These are phyloP conservation scores for Teratosphaeria nubilosa DNA, from an alignment of 2,329 filamentous ascomycete species.

Conservation along the genomic window DNA sequence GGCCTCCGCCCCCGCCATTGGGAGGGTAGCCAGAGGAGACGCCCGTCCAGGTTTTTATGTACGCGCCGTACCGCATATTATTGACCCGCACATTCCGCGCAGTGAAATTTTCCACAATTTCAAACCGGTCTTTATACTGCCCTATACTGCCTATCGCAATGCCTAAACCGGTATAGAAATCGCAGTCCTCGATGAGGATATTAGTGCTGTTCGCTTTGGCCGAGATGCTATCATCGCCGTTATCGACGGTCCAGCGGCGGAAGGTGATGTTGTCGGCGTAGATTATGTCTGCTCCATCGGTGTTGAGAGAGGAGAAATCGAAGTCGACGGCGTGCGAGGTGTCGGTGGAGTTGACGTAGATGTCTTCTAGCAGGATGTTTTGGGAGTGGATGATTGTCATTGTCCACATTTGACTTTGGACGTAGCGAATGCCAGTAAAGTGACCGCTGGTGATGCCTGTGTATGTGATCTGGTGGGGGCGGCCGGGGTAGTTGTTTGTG, in stretches of 20 bases:
- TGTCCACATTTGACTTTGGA: background rate
- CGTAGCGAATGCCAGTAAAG: background rate
- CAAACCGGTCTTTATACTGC: constrained; percentile 40
- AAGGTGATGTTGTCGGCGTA: background rate
- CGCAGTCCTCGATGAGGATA: background rate
- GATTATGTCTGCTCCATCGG: background rate
- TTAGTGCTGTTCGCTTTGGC: background rate
- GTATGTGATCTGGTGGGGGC: background rate
- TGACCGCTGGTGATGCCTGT: background rate
- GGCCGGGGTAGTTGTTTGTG: background rate
- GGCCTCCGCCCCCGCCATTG: constrained; percentile 49
- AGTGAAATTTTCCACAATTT: constrained; percentile 41
- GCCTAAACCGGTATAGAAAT: background rate
- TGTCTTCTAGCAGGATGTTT: background rate
- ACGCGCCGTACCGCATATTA: constrained; percentile 10
- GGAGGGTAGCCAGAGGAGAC: constrained; percentile 38
- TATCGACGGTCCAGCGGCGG: background rate
- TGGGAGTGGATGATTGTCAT: background rate
- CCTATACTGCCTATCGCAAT: constrained; percentile 49
- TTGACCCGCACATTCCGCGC: constrained; percentile 34
- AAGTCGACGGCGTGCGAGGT: background rate
- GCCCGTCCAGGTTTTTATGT: constrained; percentile 50
- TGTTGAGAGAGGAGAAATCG: background rate
- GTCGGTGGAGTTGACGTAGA: background rate
- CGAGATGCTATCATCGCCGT: background rate